Evolutionary conservation across 768 basidiomycete genomes (phyloP).

Genomic region (Boletus sensibilis): DNA sequence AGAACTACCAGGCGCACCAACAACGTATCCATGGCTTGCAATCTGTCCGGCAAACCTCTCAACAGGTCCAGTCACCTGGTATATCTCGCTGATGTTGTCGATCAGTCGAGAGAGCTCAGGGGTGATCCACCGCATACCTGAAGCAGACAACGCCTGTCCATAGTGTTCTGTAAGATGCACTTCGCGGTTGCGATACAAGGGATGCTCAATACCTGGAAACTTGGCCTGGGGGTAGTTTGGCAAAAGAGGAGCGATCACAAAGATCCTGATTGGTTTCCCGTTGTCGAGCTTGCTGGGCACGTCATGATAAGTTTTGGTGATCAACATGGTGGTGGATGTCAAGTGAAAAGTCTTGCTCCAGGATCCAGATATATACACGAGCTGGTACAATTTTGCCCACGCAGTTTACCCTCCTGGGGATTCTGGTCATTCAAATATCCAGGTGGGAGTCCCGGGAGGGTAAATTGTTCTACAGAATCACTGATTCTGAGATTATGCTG

Average conservation of each 20-base stretch:
- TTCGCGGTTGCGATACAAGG: neutral
- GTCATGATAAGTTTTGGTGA: conserved; percentile 77
- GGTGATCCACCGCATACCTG: conserved; percentile 45
- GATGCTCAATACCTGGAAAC: conserved; percentile 65
- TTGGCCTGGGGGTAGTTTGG: conserved; percentile 86
- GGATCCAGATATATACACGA: too few relatives aligned
- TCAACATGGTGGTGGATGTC: conserved; percentile 57
- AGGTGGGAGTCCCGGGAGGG: neutral
- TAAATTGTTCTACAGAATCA: too few relatives aligned
- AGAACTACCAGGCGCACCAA: conserved; percentile 48
- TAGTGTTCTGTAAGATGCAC: neutral
- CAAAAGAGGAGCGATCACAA: conserved; percentile 75
- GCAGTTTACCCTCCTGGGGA: too few relatives aligned
- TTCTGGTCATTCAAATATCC: neutral
- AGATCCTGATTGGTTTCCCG: conserved; percentile 72
- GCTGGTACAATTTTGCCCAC: neutral
- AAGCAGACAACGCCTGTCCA: conserved; percentile 73
- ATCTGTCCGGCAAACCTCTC: conserved; percentile 88
- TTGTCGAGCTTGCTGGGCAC: conserved; percentile 65
- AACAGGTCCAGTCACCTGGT: conserved; percentile 96
- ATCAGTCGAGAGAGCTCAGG: neutral
- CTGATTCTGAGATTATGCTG: neutral
- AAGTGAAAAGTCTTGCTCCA: neutral
- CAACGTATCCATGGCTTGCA: conserved; percentile 82
- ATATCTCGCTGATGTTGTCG: conserved; percentile 72